These are phyloP conservation scores for Jasminum sambac DNA, from an alignment of 257 asterid genomes.

Conservation along the genomic window DNA sequence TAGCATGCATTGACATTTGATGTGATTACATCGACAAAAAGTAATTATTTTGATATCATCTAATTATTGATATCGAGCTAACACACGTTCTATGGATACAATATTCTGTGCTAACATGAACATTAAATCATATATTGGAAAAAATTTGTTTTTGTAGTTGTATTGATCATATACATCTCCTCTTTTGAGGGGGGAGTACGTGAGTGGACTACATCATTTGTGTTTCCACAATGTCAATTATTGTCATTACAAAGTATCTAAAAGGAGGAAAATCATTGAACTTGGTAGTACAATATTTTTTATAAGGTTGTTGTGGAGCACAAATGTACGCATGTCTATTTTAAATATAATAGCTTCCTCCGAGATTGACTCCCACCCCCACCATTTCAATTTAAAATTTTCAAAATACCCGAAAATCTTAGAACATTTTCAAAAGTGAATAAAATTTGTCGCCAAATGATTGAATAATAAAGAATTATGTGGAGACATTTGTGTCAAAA, in stretches of 20 bases:
- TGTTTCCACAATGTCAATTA: constrained; percentile 1
- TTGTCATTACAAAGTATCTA: not conserved
- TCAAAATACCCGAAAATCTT: not conserved
- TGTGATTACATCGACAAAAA: no score
- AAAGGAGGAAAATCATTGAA: not conserved
- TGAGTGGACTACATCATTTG: not conserved
- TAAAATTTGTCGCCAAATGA: not conserved
- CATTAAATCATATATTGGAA: no score
- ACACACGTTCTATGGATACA: no score
- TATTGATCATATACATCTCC: not conserved
- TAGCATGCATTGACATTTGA: no score
- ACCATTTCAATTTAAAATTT: not conserved
- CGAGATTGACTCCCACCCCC: not conserved
- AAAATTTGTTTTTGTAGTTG: not conserved
- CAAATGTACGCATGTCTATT: not conserved
- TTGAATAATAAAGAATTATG: not conserved
- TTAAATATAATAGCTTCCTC: not conserved
- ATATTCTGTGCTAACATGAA: no score
- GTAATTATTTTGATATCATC: no score
- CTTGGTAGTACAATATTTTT: not conserved
- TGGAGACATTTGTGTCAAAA: not conserved
- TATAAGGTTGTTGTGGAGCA: not conserved
- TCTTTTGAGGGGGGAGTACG: constrained; percentile 3
- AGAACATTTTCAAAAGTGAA: not conserved
- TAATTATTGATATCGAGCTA: no score